Base-by-base conservation (phyloP, 2,329 filamentous ascomycete genomes). In the Trichoderma guizhouense region DNA sequence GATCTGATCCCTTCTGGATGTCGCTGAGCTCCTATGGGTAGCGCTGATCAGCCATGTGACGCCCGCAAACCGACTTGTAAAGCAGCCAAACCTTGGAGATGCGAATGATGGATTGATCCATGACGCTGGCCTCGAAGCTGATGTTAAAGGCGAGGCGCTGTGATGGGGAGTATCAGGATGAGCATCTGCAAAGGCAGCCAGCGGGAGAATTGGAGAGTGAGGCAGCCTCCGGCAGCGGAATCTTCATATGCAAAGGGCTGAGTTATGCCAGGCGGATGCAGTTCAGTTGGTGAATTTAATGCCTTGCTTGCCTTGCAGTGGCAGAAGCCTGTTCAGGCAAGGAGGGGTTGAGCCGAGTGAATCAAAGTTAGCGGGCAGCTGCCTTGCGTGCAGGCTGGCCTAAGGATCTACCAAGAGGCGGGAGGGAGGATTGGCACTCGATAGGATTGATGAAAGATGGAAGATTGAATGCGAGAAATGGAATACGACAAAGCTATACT, bases 31-130 rank as follows among this genome's bases (percentile, higher is more conserved):
- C 95, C 92, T 96, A 74, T 15, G 18, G 75, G 74, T 74, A 75
- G 70, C 39, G 34, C 53, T 71, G 21, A 57, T 73, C 34, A 73
- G 71, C 43, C 62, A 36, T 71, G 62, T 36, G 67, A 58, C 64
- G 14, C 30, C n/a, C 4, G 30, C 24, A 39, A 36, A 15, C 30
- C 26, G 47, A 26, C 15, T 21, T 55, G 55, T 30, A 30, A 51
- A 26, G 21, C 14, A 9, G 30, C 7, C 68, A 26, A 63, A 94
- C 92, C 85, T 93, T 93, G 74, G 93, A 93, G 82, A 97, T 95
- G 75, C 94, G 92, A 76, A 97, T 91, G 77, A 97, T 93, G 72
- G 92, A 93, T 82, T 97, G 93, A 82, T 96, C 94, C 81, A 83
- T 82, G 75, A 74, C 75, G 78, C 66, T 75, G 39, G 68, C 55